A percentile compares a stretch with the other conserved stretches of the same genome.
phyloP scores from a whole-genome alignment of 495 filamentous ascomycete genomes.

The Talaromyces adpressus region DNA sequence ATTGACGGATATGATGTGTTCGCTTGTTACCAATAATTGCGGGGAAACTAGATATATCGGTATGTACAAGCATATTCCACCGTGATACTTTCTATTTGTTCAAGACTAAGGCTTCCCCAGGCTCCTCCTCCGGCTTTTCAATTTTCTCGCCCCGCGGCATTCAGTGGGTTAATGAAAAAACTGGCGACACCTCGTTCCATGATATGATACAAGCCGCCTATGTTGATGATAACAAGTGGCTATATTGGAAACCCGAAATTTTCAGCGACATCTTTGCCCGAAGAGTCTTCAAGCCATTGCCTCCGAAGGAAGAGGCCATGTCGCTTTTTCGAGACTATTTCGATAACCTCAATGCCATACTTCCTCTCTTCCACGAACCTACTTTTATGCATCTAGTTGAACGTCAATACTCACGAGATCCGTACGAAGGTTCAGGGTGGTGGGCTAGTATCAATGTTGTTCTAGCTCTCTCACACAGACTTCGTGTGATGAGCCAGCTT shows the following conservation, averaged over 20 bases:
- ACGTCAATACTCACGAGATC: slow-evolving; percentile 82
- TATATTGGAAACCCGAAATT: slow-evolving; percentile 92
- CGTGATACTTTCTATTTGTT: slow-evolving; percentile 12
- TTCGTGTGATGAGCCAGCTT: slow-evolving; percentile 93
- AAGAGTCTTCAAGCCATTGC: slow-evolving; percentile 74
- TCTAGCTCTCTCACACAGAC: slow-evolving; percentile 80
- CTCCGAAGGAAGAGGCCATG: slow-evolving; percentile 70
- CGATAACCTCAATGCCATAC: slow-evolving; percentile 97
- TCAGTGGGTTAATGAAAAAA: slow-evolving; percentile 98
- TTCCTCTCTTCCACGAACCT: slow-evolving; percentile 93
- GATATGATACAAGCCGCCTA: slow-evolving; percentile 85
- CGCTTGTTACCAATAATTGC: slow-evolving; percentile 92
- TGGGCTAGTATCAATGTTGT: slow-evolving; percentile 96
- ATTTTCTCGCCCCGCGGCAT: slow-evolving; percentile 98
- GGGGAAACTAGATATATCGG: slow-evolving; percentile 96
- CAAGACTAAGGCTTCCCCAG: slow-evolving; percentile 32
- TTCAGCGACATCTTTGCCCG: slow-evolving; percentile 89
- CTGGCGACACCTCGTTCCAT: slow-evolving; percentile 88
- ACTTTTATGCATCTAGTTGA: slow-evolving; percentile 97
- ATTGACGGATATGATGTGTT: slow-evolving; percentile 98
- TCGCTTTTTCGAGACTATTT: slow-evolving; percentile 90
- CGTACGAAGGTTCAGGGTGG: slow-evolving; percentile 96
- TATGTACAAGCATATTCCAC: slow-evolving; percentile 26
- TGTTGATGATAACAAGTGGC: slow-evolving; percentile 86
- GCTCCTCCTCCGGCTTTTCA: slow-evolving; percentile 95